Conservation (phyloP, 129 eudicot genomes). For the Arctium minus region DNA sequence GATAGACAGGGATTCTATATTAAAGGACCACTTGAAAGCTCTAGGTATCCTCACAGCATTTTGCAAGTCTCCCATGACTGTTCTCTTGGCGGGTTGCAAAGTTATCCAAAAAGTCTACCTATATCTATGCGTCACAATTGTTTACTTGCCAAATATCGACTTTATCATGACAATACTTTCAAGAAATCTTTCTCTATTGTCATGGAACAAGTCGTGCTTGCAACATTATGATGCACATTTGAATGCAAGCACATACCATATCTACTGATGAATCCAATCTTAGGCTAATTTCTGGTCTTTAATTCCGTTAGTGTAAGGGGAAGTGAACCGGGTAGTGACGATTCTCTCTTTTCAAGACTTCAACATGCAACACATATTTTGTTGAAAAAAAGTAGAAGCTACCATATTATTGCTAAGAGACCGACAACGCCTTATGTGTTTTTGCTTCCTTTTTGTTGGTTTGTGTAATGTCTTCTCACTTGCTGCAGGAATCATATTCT, state of each 20-base stretch:
- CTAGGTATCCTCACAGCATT: not conserved
- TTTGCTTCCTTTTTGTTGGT: not conserved
- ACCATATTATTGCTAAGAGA: not conserved
- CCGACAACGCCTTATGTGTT: not conserved
- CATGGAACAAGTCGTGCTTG: not conserved
- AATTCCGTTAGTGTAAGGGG: not conserved
- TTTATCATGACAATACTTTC: not conserved
- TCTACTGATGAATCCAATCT: not conserved
- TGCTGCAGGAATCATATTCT: slow-evolving; percentile 75
- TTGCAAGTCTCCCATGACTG: not conserved
- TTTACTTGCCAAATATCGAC: not conserved
- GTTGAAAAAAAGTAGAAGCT: not conserved
- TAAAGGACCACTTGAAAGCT: not conserved
- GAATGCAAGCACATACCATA: not conserved
- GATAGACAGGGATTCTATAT: not conserved
- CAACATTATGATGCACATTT: not conserved
- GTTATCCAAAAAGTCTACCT: not conserved
- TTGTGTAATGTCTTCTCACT: not conserved
- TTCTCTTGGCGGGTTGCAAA: not conserved
- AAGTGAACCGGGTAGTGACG: not conserved
- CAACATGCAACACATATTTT: not conserved
- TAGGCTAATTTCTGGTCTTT: not conserved
- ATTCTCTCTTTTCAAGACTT: too few relatives aligned
- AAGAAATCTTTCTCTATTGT: not conserved
- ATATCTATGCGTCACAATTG: not conserved